A percentile compares a stretch with the other conserved stretches of the same genome.
Conservation (phyloP, 164 flowering plant genomes). For the Kingdonia uniflora region DNA sequence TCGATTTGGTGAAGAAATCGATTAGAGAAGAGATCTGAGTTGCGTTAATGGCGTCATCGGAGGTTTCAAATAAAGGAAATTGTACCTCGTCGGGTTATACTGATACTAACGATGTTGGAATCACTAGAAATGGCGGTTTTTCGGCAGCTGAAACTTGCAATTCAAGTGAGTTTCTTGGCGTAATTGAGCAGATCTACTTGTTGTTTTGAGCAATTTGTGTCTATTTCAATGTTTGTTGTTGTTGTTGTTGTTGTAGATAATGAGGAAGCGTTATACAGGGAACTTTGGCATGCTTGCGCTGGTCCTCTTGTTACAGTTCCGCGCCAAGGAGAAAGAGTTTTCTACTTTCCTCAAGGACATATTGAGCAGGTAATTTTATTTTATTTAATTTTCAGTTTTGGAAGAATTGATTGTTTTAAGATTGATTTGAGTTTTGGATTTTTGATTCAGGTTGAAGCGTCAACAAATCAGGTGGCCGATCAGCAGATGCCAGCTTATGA, state of each 20-base stretch:
- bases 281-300: constrained; percentile 20
- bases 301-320: constrained; percentile 66
- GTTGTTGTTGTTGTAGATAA: neutral
- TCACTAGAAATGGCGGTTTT: no score
- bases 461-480: constrained; percentile 69
- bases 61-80: no score
- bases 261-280: constrained; percentile 13
- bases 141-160: no score
- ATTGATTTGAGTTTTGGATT: neutral
- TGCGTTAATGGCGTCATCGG: no score
- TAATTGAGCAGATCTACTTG: no score
- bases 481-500: constrained; percentile 68
- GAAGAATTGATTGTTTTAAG: neutral
- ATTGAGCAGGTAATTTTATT: constrained; percentile 67
- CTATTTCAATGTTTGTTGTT: no score
- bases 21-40: no score
- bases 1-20: no score
- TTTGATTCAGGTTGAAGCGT: constrained; percentile 68
- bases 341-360: constrained; percentile 86
- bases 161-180: no score
- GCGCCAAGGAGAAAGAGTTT: constrained; percentile 52
- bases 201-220: no score
- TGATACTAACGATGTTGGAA: no score
- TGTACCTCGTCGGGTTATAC: no score
- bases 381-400: neutral